A percentile compares a stretch with the other conserved stretches of the same genome.
Conservation (phyloP, 2,329 filamentous ascomycete species). For the Phoma sp. region DNA sequence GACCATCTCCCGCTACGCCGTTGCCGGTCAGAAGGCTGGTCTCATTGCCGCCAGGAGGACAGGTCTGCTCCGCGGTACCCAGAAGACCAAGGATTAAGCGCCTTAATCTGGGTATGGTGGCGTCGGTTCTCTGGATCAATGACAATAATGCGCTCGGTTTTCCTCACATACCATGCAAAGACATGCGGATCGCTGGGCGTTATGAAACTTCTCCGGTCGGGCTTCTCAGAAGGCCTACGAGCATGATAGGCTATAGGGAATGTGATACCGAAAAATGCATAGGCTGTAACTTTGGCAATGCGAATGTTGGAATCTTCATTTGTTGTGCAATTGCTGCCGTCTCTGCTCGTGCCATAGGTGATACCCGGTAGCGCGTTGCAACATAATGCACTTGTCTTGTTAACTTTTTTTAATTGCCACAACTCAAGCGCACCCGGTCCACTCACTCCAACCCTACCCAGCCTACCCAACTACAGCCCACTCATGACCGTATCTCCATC, state of each 20-base stretch:
- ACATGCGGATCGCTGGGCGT: slow-evolving; percentile 48
- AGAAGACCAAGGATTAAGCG: slow-evolving; percentile 91
- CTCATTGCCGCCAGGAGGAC: slow-evolving; percentile 99
- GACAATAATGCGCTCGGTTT: slow-evolving; percentile 44
- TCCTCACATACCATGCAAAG: slow-evolving; percentile 41
- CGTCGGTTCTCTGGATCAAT: slow-evolving; percentile 32
- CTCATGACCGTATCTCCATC: slow-evolving; percentile 19
- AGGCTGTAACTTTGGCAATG: slow-evolving; percentile 36
- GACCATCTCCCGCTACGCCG: slow-evolving; percentile 97
- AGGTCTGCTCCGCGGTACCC: slow-evolving; percentile 99
- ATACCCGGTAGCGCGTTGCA: neutral
- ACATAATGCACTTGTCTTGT: no score
- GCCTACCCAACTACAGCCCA: slow-evolving; percentile 19
- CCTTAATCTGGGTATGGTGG: slow-evolving; percentile 31
- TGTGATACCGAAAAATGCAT: slow-evolving; percentile 49
- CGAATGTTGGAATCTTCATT: slow-evolving; percentile 16
- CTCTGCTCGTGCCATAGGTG: neutral
- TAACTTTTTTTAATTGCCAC: no score
- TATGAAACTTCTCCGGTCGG: slow-evolving; percentile 45
- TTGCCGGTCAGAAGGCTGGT: slow-evolving; percentile 99
- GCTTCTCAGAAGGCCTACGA: slow-evolving; percentile 37
- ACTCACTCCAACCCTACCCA: neutral
- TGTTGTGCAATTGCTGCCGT: neutral
- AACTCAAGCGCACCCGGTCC: no score
- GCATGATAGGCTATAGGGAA: slow-evolving; percentile 47